These are phyloP conservation scores for Rutidosis leptorrhynchoides DNA, from an alignment of 129 eudicot species.

Conservation along the genomic window DNA sequence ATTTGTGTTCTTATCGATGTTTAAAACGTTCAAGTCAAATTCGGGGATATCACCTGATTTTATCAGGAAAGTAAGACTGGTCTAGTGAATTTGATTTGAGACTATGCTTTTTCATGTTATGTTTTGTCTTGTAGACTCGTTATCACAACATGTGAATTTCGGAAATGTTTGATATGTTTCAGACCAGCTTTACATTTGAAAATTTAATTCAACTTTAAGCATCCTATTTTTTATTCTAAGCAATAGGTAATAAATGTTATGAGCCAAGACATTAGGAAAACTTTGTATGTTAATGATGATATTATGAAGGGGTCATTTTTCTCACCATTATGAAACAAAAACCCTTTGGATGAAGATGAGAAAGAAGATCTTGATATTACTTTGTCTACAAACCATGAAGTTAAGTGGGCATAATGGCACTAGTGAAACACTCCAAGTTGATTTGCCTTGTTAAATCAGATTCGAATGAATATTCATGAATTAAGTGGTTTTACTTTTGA, in stretches of 20 bases:
- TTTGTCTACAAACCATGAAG: no score
- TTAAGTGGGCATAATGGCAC: no score
- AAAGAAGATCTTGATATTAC: no score
- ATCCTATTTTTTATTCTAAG: neutral
- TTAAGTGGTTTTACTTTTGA: no score
- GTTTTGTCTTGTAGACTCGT: neutral
- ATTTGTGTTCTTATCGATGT: constrained; percentile 23
- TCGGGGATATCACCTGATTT: constrained; percentile 10
- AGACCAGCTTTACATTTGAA: neutral
- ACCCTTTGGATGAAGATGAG: no score
- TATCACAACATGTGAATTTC: neutral
- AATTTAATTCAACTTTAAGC: neutral
- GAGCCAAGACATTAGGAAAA: neutral
- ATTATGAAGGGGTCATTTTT: no score
- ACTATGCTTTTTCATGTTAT: constrained; percentile 22
- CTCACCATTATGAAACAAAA: no score
- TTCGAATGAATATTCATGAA: no score
- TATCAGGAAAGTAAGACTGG: constrained; percentile 5
- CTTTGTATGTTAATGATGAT: neutral
- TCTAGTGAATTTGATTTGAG: neutral
- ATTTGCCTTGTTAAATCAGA: no score
- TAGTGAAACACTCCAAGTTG: no score
- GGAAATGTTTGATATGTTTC: neutral
- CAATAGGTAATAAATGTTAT: neutral
- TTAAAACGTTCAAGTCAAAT: constrained; percentile 3